Evolutionary conservation across 768 basidiomycete species (phyloP), one percentile per base, ranked within the genome.

Genomic region (Termitomyces sp.): DNA sequence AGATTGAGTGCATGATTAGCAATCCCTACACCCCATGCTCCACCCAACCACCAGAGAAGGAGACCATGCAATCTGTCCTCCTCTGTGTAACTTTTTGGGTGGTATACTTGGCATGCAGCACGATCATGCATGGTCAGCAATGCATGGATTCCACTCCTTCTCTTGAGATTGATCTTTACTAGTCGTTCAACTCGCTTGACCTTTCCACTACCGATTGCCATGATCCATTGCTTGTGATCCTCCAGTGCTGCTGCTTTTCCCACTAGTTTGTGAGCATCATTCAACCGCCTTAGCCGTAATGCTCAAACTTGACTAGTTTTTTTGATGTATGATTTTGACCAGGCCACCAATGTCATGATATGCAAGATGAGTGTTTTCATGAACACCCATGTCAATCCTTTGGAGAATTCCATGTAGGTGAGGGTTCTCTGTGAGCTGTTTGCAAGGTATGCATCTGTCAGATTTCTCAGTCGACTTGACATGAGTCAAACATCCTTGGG

Each of bases 121-220:
- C 20, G 36, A 5, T 56, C 47, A 34, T n/a, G 39, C 22, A 42
- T 26, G 16, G 24, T 49, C 13, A 56, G 37, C 2, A 56, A 5
- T 14, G 36, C 47, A 0, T 14, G 13, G 20, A 56, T 49, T 10
- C 55, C 55, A 18, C 46, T 36, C 8, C 22, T 50, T 9, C 33
- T 22, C n/a, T 43, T 42, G n/a, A 56, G n/a, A 18, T 59, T 66
- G 37, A 66, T 57, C 7, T 52, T 53, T 5, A 69, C 49, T 13
- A 71, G n/a, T 5, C 55, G 55, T 20, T 67, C 63, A n/a, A 68
- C 44, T 36, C 48, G 24, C 22, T 57, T 36, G 13, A 66, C 60
- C 53, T 64, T 62, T 14, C 66, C 65, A 47, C 66, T 69, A 9
- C 62, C 56, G 36, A 68, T 62, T 2, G 69, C 67, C 36, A 67